phyloP scores from a whole-genome alignment of 2,329 filamentous ascomycete genomes.

The Monilinia fructicola region DNA sequence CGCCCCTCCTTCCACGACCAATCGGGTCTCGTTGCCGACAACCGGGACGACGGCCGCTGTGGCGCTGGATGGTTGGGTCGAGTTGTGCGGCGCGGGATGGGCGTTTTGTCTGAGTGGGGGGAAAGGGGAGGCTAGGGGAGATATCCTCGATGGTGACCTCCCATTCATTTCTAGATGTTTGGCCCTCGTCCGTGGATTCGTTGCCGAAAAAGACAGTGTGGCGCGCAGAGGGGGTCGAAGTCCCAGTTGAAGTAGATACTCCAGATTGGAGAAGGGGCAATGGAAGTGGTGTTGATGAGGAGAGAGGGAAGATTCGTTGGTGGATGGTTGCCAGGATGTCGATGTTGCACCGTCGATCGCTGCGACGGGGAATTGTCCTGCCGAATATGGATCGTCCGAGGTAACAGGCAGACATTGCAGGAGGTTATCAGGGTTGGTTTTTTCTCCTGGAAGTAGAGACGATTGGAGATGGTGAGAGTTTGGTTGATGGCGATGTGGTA shows the following conservation, averaged over 20 bases:
- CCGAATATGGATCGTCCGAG: slow-evolving; percentile 50
- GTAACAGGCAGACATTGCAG: slow-evolving; percentile 60
- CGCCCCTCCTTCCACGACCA: slow-evolving; percentile 32
- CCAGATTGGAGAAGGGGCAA: slow-evolving; percentile 45
- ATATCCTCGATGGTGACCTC: slow-evolving; percentile 31
- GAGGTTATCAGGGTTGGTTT: slow-evolving; percentile 61
- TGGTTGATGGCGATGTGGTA: slow-evolving; percentile 51
- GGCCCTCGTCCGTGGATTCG: slow-evolving; percentile 31
- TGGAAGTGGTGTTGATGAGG: slow-evolving; percentile 51
- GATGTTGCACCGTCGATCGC: slow-evolving; percentile 65
- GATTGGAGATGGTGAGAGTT: slow-evolving; percentile 57
- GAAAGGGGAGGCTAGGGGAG: slow-evolving; percentile 34
- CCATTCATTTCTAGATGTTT: slow-evolving; percentile 26
- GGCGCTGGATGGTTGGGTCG: slow-evolving; percentile 15
- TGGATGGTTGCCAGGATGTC: slow-evolving; percentile 65
- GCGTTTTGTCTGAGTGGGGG: slow-evolving; percentile 21
- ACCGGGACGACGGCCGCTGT: slow-evolving; percentile 34
- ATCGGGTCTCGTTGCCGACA: slow-evolving; percentile 37
- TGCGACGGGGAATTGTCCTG: slow-evolving; percentile 68
- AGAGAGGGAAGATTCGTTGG: slow-evolving; percentile 53
- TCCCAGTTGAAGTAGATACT: slow-evolving; percentile 60
- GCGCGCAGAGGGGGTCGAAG: slow-evolving; percentile 54
- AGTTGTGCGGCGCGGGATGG: slow-evolving; percentile 32
- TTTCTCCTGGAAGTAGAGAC: slow-evolving; percentile 53
- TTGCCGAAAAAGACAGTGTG: slow-evolving; percentile 53